Evolutionary conservation across 2,329 filamentous ascomycete species (phyloP).

Genomic region (Ramularia collo-cygni): DNA sequence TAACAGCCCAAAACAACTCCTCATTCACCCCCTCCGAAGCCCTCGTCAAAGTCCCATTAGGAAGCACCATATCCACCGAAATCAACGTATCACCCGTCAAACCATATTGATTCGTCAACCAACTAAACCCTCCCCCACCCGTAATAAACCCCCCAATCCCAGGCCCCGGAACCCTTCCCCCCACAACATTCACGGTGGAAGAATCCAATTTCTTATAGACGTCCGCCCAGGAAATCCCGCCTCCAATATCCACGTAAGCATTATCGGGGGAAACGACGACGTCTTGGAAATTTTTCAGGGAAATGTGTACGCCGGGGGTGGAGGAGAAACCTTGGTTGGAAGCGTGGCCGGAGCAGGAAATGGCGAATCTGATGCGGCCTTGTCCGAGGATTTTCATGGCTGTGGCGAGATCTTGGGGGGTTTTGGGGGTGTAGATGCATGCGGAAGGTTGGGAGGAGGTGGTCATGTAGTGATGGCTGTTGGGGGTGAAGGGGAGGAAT

Average conservation of each 20-base stretch:
- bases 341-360: conserved; percentile 7
- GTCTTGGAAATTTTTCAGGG: conserved; percentile 6
- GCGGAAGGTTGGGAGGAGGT: neutral
- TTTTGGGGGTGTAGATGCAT: conserved; percentile 1
- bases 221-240: conserved; percentile 7
- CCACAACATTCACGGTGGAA: conserved; percentile 7
- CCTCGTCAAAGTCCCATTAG: conserved; percentile 5
- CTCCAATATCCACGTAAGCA: conserved; percentile 4
- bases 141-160: conserved; percentile 10
- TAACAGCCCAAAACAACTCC: conserved; percentile 9
- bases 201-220: conserved; percentile 10
- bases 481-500: neutral
- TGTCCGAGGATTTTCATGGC: conserved; percentile 6
- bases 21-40: conserved; percentile 26
- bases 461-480: neutral
- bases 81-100: conserved; percentile 9
- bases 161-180: conserved; percentile 8
- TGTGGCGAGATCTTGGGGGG: neutral
- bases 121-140: conserved; percentile 8
- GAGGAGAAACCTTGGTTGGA: conserved; percentile 11
- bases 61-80: conserved; percentile 2
- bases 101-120: conserved; percentile 9
- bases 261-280: conserved; percentile 4
- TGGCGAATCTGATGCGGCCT: conserved; percentile 4
- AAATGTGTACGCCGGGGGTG: conserved; percentile 9